phyloP scores from a whole-genome alignment of 2,329 filamentous ascomycete genomes.

The Curvularia hawaiiensis region DNA sequence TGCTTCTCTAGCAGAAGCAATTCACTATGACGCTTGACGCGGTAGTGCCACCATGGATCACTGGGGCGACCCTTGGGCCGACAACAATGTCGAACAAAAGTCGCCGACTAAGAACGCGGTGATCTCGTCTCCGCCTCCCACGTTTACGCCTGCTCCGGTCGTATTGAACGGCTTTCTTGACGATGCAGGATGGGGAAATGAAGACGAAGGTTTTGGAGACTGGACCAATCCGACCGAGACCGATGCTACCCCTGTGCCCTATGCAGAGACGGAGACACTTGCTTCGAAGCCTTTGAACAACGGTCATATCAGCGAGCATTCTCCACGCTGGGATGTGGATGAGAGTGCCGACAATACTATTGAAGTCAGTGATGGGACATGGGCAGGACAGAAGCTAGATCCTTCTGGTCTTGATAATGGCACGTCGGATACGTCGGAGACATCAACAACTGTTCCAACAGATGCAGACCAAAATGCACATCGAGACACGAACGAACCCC shows the following conservation, averaged over 20 bases:
- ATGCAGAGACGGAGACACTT: constrained; percentile 5
- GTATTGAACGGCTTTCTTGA: constrained; percentile 42
- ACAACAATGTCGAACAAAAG: constrained; percentile 37
- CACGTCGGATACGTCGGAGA: constrained; percentile 39
- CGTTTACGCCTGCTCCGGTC: constrained; percentile 22
- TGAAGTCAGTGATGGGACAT: constrained; percentile 14
- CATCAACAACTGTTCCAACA: constrained; percentile 38
- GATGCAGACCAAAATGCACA: constrained; percentile 24
- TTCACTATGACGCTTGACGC: constrained; percentile 46
- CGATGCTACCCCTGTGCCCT: constrained; percentile 4
- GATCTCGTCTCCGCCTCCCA: constrained; percentile 25
- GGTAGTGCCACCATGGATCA: constrained; percentile 46
- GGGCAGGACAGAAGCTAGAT: constrained; percentile 18
- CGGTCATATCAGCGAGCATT: background rate
- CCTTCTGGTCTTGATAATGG: constrained; percentile 20
- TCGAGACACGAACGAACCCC: constrained; percentile 7
- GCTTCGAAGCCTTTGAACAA: constrained; percentile 2
- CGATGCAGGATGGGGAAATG: constrained; percentile 45
- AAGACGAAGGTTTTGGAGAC: constrained; percentile 37
- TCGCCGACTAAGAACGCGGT: constrained; percentile 32
- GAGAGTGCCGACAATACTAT: background rate
- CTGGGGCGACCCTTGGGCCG: constrained; percentile 50
- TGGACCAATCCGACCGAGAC: constrained; percentile 31
- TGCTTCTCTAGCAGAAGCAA: constrained; percentile 37
- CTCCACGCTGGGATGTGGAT: constrained; percentile 12